These are phyloP conservation scores for Phascolomyces articulosus DNA, from an alignment of 371 early-diverging fungal species.

Conservation along the genomic window DNA sequence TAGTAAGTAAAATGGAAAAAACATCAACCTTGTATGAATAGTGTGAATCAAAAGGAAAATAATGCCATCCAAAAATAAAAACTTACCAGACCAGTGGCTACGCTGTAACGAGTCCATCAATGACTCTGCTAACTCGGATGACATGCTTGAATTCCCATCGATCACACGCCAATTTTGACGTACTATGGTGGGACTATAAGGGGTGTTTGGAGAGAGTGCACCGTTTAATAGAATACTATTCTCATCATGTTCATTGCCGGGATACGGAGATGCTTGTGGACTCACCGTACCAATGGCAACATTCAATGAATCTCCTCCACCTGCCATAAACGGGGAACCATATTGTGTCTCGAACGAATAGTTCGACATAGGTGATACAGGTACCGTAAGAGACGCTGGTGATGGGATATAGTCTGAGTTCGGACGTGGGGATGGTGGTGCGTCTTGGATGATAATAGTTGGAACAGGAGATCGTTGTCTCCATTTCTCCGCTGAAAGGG, in stretches of 20 bases:
- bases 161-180: conserved; percentile 30
- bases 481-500: background rate
- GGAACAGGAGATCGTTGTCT: conserved; percentile 26
- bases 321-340: conserved; percentile 18
- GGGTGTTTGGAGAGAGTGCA: conserved; percentile 9
- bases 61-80: background rate
- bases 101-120: conserved; percentile 36
- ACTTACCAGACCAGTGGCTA: conserved; percentile 35
- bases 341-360: conserved; percentile 27
- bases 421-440: conserved; percentile 16
- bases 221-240: conserved; percentile 5
- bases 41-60: no score
- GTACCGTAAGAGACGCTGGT: conserved; percentile 10
- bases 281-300: conserved; percentile 27
- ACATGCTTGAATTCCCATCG: conserved; percentile 39
- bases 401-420: conserved; percentile 10
- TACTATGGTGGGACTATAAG: conserved; percentile 17
- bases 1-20: no score
- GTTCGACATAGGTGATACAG: conserved; percentile 37
- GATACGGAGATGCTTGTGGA: conserved; percentile 23
- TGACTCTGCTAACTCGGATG: conserved; percentile 34
- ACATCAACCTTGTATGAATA: no score
- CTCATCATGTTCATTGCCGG: conserved; percentile 22
- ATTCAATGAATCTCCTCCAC: conserved; percentile 19
- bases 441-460: conserved; percentile 42